Conservation (phyloP, 2,329 filamentous ascomycete genomes). For the Fusarium annulatum region DNA sequence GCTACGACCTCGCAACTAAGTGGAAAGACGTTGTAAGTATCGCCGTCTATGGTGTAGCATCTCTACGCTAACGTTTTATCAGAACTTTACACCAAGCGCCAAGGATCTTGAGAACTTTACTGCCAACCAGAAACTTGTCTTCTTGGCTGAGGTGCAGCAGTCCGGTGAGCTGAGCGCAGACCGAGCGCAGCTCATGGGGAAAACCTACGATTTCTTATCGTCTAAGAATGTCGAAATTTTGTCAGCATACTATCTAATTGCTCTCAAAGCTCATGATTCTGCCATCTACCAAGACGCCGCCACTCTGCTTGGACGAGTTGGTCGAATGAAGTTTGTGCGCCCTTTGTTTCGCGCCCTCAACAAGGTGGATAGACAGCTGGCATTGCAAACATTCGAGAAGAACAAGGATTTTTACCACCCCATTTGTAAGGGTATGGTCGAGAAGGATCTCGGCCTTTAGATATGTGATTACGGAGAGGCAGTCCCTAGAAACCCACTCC, state of each 20-base stretch:
- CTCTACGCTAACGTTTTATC: constrained; percentile 42
- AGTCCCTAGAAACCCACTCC: not conserved
- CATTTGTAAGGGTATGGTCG: constrained; percentile 86
- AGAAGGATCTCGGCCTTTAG: constrained; percentile 77
- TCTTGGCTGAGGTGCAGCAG: constrained; percentile 82
- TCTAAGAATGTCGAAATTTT: constrained; percentile 89
- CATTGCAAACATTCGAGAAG: constrained; percentile 84
- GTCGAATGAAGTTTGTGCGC: constrained; percentile 96
- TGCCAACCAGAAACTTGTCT: constrained; percentile 91
- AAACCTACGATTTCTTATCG: constrained; percentile 76
- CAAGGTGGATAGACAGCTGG: constrained; percentile 78
- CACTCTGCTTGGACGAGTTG: constrained; percentile 81
- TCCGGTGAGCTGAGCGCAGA: constrained; percentile 70
- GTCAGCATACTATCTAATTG: constrained; percentile 81
- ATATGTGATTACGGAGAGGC: not conserved
- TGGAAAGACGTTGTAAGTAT: constrained; percentile 73
- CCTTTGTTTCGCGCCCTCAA: constrained; percentile 83
- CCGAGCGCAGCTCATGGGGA: constrained; percentile 77
- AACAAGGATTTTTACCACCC: constrained; percentile 95
- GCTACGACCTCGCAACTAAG: constrained; percentile 83
- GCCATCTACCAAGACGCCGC: constrained; percentile 77
- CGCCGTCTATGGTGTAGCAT: constrained; percentile 32
- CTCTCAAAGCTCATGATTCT: constrained; percentile 77
- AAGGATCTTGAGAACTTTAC: constrained; percentile 80
- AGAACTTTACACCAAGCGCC: constrained; percentile 71